These are phyloP conservation scores for Boeremia exigua DNA, from an alignment of 2,329 filamentous ascomycete genomes.

Conservation along the genomic window DNA sequence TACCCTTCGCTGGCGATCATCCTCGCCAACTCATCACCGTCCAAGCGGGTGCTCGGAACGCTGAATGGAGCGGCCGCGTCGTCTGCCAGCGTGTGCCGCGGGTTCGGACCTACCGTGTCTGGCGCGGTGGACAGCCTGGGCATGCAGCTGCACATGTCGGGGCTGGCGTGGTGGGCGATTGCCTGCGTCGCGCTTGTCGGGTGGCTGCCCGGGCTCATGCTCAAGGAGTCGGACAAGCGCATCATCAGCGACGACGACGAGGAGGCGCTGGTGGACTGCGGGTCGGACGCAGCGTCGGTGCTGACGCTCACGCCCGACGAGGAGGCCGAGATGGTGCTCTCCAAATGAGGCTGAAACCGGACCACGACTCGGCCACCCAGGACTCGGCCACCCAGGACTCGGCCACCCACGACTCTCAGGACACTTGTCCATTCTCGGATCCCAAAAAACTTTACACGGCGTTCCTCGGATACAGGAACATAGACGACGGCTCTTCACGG, in stretches of 20 bases:
- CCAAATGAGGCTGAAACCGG: conserved; percentile 36
- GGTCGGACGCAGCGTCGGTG: conserved; percentile 42
- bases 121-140: conserved; percentile 85
- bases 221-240: conserved; percentile 67
- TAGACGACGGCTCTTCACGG: conserved; percentile 7
- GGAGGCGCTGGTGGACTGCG: conserved; percentile 38
- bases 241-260: conserved; percentile 35
- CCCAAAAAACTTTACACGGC: conserved; percentile 14
- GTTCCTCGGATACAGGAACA: conserved; percentile 13
- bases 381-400: no score
- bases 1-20: conserved; percentile 92
- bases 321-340: conserved; percentile 34
- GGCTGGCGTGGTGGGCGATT: conserved; percentile 92
- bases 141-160: conserved; percentile 79
- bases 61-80: conserved; percentile 94
- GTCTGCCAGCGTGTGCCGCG: conserved; percentile 85
- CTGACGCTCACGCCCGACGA: conserved; percentile 43
- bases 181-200: conserved; percentile 77
- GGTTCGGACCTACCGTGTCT: conserved; percentile 86
- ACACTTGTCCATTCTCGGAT: conserved; percentile 1
- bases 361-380: no score
- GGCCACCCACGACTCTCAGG: not conserved
- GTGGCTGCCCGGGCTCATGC: conserved; percentile 56
- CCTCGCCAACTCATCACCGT: conserved; percentile 85
- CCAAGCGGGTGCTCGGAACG: conserved; percentile 81